phyloP scores from a whole-genome alignment of 1,284 basidiomycete genomes.

The Tetrapyrgos nigripes region DNA sequence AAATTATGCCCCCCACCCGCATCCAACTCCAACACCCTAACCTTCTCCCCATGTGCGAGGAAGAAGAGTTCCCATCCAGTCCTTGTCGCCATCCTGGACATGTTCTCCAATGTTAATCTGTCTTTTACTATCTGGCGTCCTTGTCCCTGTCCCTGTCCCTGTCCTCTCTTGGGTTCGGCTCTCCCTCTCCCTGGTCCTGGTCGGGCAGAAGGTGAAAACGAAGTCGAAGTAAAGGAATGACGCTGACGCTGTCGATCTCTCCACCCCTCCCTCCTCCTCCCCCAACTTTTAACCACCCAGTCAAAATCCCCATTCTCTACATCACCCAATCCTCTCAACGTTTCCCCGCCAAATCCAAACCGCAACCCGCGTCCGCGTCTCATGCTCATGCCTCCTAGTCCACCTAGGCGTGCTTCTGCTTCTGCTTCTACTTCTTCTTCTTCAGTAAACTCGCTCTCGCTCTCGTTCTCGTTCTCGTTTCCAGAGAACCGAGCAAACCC shows the following conservation, averaged over 20 bases:
- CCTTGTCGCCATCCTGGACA: too few species aligned
- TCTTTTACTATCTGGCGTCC: too few species aligned
- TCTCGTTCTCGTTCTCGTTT: too few species aligned
- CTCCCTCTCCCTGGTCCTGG: not conserved
- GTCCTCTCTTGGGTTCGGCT: not conserved
- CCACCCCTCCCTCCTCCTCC: not conserved
- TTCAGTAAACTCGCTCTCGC: too few species aligned
- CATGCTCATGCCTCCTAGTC: too few species aligned
- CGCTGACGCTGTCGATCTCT: too few species aligned
- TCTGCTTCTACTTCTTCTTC: too few species aligned
- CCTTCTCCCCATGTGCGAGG: not conserved
- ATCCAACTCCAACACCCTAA: not conserved
- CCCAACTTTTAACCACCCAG: conserved; percentile 51
- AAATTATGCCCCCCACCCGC: not conserved
- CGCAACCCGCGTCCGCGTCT: not conserved
- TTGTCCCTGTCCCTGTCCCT: not conserved
- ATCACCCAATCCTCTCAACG: not conserved
- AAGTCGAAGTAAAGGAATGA: too few species aligned
- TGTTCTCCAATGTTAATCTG: too few species aligned
- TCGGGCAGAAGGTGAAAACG: not conserved
- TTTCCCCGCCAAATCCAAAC: not conserved
- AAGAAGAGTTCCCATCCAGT: not conserved
- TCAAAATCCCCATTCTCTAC: not conserved
- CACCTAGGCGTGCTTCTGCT: too few species aligned
- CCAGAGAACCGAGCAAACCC: too few species aligned